Evolutionary conservation across 495 filamentous ascomycete genomes (phyloP), one percentile per base, ranked within the genome.

Genomic region (Aspergillus sclerotiicarbonarius): DNA sequence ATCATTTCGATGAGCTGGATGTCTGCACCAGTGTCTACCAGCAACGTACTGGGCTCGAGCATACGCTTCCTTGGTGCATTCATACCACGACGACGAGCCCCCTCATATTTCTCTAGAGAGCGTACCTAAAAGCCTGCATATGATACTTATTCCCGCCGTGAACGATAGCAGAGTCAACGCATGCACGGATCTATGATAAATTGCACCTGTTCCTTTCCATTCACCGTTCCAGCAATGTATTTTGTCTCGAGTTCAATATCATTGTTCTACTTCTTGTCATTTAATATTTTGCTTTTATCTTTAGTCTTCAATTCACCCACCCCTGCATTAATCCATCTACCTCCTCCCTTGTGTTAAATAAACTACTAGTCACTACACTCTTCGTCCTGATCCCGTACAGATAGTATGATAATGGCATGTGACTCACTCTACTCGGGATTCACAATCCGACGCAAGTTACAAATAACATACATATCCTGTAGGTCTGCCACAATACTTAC

Each of bases 111-210:
- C 13, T 4, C 37, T n/a, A 39, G 25, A 21, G n/a, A 48, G n/a
- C 33, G 47, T 47, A 53, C 19, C 7, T 12, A 25, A 48, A 51
- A 57, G 21, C 15, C 21, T 54, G 9, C 49, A 21, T 47, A 53
- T 50, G 56, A 62, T 54, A 46, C 48, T 51, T 47, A 53, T 51
- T 53, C 44, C 20, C 41, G 9, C 29, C 41, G 52, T 53, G 53
- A 47, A 61, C 48, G 50, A 46, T 53, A 55, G 43, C 49, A 41
- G 58, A 35, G 50, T 55, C 46, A 57, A 60, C 39, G 67, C 53
- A 53, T 59, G 33, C 54, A 67, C 60, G 59, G 52, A 55, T 54
- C 53, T 53, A 53, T 58, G 39, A 49, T 37, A 45, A 33, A 31
- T 13, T 46, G 3, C 31, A 6, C 20, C 37, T 32, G 6, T 9